Percentiles rank a stretch among this genome's conserved stretches.
These are phyloP conservation scores for Leishmania major DNA, from an alignment of 208 protist species.

Conservation along the genomic window DNA sequence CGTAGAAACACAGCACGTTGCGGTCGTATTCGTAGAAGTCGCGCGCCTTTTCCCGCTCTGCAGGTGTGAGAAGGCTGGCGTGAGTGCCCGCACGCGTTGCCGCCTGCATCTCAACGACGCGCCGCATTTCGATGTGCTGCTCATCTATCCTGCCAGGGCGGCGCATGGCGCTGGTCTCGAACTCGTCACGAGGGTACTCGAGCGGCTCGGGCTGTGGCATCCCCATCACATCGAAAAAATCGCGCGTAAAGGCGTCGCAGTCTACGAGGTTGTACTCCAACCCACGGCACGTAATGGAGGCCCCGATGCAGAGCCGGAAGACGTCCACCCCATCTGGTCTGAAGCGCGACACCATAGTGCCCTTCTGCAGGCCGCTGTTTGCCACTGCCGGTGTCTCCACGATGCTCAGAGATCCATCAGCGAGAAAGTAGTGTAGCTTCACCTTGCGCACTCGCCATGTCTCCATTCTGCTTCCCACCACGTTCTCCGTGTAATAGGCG, in stretches of 20 bases:
- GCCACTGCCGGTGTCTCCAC: constrained; percentile 87
- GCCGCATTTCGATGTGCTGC: constrained; percentile 81
- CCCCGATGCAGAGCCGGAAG: constrained; percentile 85
- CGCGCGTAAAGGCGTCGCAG: constrained; percentile 93
- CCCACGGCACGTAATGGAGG: constrained; percentile 81
- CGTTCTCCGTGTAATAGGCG: constrained; percentile 94
- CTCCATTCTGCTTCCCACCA: constrained; percentile 92
- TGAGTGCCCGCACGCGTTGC: constrained; percentile 67
- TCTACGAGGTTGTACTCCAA: constrained; percentile 92
- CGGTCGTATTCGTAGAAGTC: constrained; percentile 95
- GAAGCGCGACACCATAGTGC: constrained; percentile 88
- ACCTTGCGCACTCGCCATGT: constrained; percentile 89
- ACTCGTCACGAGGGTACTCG: constrained; percentile 80
- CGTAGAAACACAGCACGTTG: constrained; percentile 95
- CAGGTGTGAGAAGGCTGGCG: constrained; percentile 74
- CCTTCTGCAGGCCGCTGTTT: constrained; percentile 95
- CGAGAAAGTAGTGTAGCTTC: constrained; percentile 93
- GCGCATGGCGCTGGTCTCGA: constrained; percentile 49
- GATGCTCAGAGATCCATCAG: constrained; percentile 94
- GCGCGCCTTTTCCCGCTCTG: constrained; percentile 75
- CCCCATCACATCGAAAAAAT: constrained; percentile 89
- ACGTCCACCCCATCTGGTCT: constrained; percentile 71
- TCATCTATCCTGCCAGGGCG: constrained; percentile 46
- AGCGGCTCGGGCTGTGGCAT: constrained; percentile 72
- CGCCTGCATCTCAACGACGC: constrained; percentile 80